Conservation (phyloP, 164 flowering plant species). For the Macadamia integrifolia region DNA sequence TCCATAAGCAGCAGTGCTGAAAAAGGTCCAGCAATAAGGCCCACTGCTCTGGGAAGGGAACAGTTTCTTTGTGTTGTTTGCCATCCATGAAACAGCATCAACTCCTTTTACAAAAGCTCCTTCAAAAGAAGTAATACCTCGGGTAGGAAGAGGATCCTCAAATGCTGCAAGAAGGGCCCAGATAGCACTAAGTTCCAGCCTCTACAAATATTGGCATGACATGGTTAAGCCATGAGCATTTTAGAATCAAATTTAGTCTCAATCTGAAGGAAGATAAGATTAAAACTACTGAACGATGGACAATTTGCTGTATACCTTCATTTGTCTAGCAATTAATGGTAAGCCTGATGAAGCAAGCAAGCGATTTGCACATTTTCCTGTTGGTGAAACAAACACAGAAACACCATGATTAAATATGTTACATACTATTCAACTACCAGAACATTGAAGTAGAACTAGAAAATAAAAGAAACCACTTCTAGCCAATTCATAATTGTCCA, state of each 20-base stretch:
- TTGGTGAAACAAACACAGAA: conserved; percentile 5
- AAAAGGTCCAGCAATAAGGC: conserved; percentile 92
- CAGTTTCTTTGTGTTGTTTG: conserved; percentile 74
- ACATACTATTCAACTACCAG: background rate
- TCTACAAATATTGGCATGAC: conserved; percentile 35
- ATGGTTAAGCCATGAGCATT: conserved; percentile 2
- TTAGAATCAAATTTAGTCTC: conserved; percentile 1
- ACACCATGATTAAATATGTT: background rate
- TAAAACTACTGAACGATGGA: background rate
- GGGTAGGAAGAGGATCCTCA: conserved; percentile 80
- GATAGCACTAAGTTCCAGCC: conserved; percentile 77
- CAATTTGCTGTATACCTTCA: conserved; percentile 62
- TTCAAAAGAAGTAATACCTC: conserved; percentile 47
- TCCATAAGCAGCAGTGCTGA: conserved; percentile 82
- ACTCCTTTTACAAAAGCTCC: conserved; percentile 95
- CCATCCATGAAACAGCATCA: conserved; percentile 95
- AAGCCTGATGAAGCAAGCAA: conserved; percentile 85
- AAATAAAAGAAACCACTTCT: background rate
- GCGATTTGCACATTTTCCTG: conserved; percentile 98
- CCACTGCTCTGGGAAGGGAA: conserved; percentile 29
- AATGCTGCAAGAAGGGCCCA: conserved; percentile 98
- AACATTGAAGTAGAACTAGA: conserved; percentile 1
- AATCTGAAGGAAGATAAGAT: conserved; percentile 4
- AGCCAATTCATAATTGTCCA: background rate
- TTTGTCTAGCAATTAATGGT: conserved; percentile 84